Evolutionary conservation across 257 asterid genomes (phyloP).

Genomic region (Linaria vulgaris): DNA sequence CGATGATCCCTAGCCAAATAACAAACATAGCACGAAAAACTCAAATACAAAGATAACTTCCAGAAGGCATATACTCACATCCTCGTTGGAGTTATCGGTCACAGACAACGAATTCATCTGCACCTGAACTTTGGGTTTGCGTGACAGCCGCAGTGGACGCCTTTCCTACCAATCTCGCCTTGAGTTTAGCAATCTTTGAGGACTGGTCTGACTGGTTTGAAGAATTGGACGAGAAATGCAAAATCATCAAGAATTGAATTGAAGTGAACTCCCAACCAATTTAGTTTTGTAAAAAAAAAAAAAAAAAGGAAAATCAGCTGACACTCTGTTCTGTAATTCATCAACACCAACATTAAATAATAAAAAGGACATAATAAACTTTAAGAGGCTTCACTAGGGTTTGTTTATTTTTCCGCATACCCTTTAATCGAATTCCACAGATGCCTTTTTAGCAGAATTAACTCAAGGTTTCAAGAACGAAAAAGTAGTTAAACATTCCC

Average conservation of each 20-base stretch:
- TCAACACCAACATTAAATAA: too few relatives aligned
- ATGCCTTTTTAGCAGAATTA: too few relatives aligned
- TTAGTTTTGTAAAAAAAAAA: too few relatives aligned
- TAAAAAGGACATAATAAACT: too few relatives aligned
- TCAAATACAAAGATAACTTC: neutral
- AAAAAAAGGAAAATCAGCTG: too few relatives aligned
- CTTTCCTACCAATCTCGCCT: constrained; percentile 90
- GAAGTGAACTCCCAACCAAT: constrained; percentile 25
- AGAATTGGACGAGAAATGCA: constrained; percentile 82
- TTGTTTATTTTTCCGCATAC: too few relatives aligned
- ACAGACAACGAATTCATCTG: constrained; percentile 63
- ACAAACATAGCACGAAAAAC: constrained; percentile 13
- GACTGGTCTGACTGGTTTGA: constrained; percentile 91
- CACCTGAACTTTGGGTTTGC: constrained; percentile 37
- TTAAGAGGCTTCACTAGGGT: too few relatives aligned
- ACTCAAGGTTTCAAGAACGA: too few relatives aligned
- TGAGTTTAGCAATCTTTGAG: constrained; percentile 80
- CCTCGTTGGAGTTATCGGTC: constrained; percentile 74
- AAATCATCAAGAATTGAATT: constrained; percentile 33
- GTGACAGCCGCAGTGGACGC: constrained; percentile 48
- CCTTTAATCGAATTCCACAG: too few relatives aligned
- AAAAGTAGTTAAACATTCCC: too few relatives aligned
- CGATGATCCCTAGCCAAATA: neutral
- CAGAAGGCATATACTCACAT: constrained; percentile 50
- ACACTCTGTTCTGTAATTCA: too few relatives aligned